Conservation (phyloP, 83 land plant genomes). For the Thuja plicata region DNA sequence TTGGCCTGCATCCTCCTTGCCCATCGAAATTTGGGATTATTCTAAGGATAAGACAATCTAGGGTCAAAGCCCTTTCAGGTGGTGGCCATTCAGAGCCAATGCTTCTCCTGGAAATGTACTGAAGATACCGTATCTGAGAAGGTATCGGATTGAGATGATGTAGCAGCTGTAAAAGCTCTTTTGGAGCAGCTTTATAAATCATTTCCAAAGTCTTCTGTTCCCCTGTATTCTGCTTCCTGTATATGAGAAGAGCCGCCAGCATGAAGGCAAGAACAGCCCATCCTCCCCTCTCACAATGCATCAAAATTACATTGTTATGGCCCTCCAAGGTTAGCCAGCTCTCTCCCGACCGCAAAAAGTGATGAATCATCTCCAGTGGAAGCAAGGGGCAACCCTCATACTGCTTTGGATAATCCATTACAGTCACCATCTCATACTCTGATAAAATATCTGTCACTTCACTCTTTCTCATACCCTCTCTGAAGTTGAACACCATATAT, state of each 20-base stretch:
- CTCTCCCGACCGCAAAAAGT: constrained; percentile 81
- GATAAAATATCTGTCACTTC: constrained; percentile 69
- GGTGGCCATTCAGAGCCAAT: constrained; percentile 75
- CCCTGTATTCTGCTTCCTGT: constrained; percentile 71
- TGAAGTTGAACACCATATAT: constrained; percentile 80
- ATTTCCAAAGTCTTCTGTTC: constrained; percentile 85
- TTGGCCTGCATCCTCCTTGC: constrained; percentile 83
- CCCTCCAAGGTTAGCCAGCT: constrained; percentile 80
- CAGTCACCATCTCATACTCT: constrained; percentile 58
- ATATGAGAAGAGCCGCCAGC: constrained; percentile 77
- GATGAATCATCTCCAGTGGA: constrained; percentile 83
- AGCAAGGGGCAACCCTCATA: constrained; percentile 89
- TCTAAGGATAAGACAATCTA: constrained; percentile 81
- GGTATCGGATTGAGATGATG: constrained; percentile 78
- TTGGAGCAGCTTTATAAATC: constrained; percentile 82
- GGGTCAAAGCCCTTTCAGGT: constrained; percentile 49
- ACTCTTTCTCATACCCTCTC: constrained; percentile 72
- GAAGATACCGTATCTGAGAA: constrained; percentile 83
- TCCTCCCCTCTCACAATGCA: constrained; percentile 96
- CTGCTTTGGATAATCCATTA: constrained; percentile 85
- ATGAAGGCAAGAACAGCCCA: constrained; percentile 94
- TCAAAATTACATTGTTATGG: constrained; percentile 69
- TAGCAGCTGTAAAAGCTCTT: constrained; percentile 66
- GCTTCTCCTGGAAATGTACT: constrained; percentile 72
- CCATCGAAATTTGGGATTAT: constrained; percentile 71